Percentiles rank a stretch among this genome's conserved stretches.
Evolutionary conservation across 345 rosid species (phyloP).

Genomic region (Gossypium rotundifolium): DNA sequence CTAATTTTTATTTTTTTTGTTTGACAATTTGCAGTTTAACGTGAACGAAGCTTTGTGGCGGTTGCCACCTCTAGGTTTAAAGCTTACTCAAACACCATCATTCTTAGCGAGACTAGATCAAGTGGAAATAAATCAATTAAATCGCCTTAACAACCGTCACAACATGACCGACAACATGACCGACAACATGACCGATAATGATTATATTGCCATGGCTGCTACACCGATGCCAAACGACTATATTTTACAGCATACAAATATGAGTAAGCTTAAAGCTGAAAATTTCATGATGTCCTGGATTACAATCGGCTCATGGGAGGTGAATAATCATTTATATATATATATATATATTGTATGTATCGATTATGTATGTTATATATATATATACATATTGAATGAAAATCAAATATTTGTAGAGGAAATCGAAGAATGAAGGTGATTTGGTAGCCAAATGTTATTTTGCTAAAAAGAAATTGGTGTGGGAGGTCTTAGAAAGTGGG

Average conservation of each 20-base stretch:
- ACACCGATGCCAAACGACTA: neutral
- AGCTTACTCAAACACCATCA: neutral
- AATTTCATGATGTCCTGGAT: neutral
- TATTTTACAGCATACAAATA: neutral
- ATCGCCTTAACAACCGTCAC: no score
- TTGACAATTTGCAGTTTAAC: neutral
- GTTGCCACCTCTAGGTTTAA: neutral
- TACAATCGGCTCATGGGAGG: neutral
- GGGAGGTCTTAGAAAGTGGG: conserved; percentile 42
- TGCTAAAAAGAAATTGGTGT: conserved; percentile 50
- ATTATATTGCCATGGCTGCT: neutral
- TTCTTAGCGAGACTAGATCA: neutral
- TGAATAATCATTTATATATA: neutral
- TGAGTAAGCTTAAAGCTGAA: neutral
- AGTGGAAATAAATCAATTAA: neutral
- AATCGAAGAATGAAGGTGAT: conserved; percentile 28
- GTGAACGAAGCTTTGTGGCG: neutral
- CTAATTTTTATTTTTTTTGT: no score
- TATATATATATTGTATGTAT: neutral
- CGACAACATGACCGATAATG: no score
- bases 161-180: no score
- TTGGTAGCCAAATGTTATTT: conserved; percentile 55
- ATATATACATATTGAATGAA: neutral
- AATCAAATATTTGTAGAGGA: conserved; percentile 23
- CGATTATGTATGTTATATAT: neutral